Conservation (phyloP, 305 asterid genomes). For the Euphrasia arctica region DNA sequence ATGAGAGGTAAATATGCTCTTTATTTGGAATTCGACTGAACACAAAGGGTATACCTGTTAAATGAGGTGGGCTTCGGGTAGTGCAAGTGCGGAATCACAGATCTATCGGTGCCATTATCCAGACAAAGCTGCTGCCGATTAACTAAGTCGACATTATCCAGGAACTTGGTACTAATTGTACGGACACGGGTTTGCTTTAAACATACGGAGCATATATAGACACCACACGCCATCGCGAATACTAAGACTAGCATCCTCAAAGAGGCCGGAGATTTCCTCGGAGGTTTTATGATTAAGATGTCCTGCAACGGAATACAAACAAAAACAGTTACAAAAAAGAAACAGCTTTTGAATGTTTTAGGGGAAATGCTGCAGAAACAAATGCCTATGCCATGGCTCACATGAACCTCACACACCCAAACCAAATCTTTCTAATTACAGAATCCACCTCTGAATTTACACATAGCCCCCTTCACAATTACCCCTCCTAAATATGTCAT, state of each 20-base stretch:
- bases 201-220: slow-evolving; percentile 75
- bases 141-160: slow-evolving; percentile 31
- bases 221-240: slow-evolving; percentile 61
- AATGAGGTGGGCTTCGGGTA: slow-evolving; percentile 80
- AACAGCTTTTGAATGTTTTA: too few species aligned
- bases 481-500: neutral
- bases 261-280: slow-evolving; percentile 66
- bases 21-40: too few species aligned
- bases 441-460: neutral
- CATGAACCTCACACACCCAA: neutral
- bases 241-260: slow-evolving; percentile 61
- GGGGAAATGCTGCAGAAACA: too few species aligned
- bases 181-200: slow-evolving; percentile 54
- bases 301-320: slow-evolving; percentile 43
- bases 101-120: slow-evolving; percentile 35
- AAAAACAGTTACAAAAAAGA: neutral
- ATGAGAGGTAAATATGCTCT: too few species aligned
- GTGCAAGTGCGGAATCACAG: slow-evolving; percentile 58
- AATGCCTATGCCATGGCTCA: too few species aligned
- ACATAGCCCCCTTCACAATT: too few species aligned
- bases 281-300: slow-evolving; percentile 56
- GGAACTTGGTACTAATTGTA: slow-evolving; percentile 29
- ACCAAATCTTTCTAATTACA: neutral
- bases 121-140: slow-evolving; percentile 34
- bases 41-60: too few species aligned